These are phyloP conservation scores for Blastocystis sp. DNA, from an alignment of 352 stramenopile species.

Conservation along the genomic window DNA sequence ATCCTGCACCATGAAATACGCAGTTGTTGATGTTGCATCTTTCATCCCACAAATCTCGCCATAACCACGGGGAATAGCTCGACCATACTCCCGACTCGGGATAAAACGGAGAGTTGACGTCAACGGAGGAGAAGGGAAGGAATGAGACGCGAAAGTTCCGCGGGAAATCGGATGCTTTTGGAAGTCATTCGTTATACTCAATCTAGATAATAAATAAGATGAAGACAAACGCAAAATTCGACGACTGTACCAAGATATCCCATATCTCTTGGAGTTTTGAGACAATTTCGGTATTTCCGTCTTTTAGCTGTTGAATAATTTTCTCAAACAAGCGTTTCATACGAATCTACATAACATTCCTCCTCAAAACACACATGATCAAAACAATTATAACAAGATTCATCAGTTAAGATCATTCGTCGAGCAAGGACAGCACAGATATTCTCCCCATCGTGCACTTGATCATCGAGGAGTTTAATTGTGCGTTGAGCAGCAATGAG, in stretches of 20 bases:
- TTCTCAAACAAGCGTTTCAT: not conserved
- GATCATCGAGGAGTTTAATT: constrained; percentile 8
- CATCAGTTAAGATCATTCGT: not conserved
- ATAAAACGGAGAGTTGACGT: not conserved
- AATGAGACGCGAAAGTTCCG: not conserved
- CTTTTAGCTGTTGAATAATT: not conserved
- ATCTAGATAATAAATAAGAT: not conserved
- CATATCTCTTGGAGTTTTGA: not conserved
- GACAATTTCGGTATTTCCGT: not conserved
- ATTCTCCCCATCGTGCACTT: not conserved
- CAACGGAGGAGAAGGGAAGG: not conserved
- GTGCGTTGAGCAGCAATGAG: not conserved
- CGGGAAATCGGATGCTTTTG: not conserved
- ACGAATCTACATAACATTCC: not conserved
- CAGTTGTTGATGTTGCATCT: not conserved
- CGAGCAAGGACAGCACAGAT: not conserved
- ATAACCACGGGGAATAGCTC: not conserved
- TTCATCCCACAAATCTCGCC: constrained; percentile 17
- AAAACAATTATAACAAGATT: constrained; percentile 14
- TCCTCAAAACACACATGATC: not conserved
- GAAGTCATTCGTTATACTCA: not conserved
- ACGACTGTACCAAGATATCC: not conserved
- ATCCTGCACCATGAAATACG: not conserved
- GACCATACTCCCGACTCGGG: not conserved
- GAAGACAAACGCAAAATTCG: not conserved